These are phyloP conservation scores for Aspergillus olivimuriae DNA, from an alignment of 495 filamentous ascomycete genomes.

Conservation along the genomic window DNA sequence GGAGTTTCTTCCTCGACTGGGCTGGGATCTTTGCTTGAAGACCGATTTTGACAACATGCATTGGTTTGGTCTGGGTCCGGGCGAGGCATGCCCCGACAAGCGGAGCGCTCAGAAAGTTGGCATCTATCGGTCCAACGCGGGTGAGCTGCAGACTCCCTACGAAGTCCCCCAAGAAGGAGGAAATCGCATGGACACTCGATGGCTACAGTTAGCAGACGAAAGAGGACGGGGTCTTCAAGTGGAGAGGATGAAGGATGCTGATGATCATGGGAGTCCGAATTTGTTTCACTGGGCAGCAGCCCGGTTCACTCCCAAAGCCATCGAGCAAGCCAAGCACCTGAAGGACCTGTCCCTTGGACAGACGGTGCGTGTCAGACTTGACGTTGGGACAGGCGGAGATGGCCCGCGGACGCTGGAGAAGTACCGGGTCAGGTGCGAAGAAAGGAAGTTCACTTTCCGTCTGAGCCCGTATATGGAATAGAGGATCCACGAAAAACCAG, in stretches of 20 bases:
- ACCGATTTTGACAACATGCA: constrained; percentile 29
- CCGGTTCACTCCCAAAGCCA: constrained; percentile 43
- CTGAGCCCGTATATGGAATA: neutral
- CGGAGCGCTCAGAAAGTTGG: constrained; percentile 48
- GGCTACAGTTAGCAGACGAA: constrained; percentile 42
- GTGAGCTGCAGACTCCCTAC: constrained; percentile 48
- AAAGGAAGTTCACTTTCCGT: constrained; percentile 3
- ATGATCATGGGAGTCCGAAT: constrained; percentile 1
- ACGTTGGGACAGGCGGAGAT: constrained; percentile 58
- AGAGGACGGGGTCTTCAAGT: constrained; percentile 31
- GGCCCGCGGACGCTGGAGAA: constrained; percentile 52
- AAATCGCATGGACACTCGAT: constrained; percentile 54
- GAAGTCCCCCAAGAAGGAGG: constrained; percentile 60
- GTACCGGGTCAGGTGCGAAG: constrained; percentile 29
- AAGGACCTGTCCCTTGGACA: constrained; percentile 51
- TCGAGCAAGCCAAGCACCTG: constrained; percentile 54
- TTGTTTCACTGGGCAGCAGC: constrained; percentile 44
- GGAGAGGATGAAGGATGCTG: constrained; percentile 9
- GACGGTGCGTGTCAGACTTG: constrained; percentile 50
- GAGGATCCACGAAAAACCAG: too few relatives aligned
- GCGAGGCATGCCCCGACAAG: constrained; percentile 58
- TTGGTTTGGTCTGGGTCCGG: constrained; percentile 60
- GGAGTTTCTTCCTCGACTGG: constrained; percentile 48
- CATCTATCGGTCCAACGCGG: constrained; percentile 35
- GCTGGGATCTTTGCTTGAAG: constrained; percentile 43